phyloP scores from a whole-genome alignment of 179 eudicot genomes.

The Carnegiea gigantea region DNA sequence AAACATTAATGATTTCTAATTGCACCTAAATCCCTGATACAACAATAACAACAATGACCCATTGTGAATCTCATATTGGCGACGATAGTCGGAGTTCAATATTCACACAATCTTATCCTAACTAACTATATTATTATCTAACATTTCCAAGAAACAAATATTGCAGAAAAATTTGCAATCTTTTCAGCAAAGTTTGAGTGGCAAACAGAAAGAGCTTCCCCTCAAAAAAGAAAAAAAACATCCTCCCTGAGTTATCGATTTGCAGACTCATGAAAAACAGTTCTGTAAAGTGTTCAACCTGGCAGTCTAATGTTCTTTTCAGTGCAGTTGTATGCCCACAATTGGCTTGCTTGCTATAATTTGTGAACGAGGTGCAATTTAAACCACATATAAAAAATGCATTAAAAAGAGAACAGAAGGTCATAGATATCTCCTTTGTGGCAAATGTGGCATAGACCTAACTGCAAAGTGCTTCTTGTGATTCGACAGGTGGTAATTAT shows the following conservation, averaged over 20 bases:
- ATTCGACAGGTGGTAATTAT: background rate
- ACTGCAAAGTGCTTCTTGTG: background rate
- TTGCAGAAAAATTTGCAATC: background rate
- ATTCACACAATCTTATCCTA: background rate
- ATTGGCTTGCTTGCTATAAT: background rate
- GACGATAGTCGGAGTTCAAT: background rate
- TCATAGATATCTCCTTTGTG: background rate
- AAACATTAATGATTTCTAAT: background rate
- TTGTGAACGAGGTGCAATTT: background rate
- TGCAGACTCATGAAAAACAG: background rate
- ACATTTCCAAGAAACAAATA: background rate
- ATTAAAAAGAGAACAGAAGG: background rate
- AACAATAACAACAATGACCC: background rate
- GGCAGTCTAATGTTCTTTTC: background rate
- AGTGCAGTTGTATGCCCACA: background rate
- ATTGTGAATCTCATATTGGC: background rate
- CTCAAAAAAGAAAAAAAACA: too few relatives aligned
- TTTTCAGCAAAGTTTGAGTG: background rate
- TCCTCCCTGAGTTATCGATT: background rate
- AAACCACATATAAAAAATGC: background rate
- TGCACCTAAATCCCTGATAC: background rate
- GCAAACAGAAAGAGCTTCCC: background rate
- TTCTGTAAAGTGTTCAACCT: background rate
- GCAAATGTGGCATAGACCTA: background rate
- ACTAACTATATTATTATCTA: background rate